Conservation (phyloP, 768 basidiomycete genomes). For the Amanita subjunquillea region DNA sequence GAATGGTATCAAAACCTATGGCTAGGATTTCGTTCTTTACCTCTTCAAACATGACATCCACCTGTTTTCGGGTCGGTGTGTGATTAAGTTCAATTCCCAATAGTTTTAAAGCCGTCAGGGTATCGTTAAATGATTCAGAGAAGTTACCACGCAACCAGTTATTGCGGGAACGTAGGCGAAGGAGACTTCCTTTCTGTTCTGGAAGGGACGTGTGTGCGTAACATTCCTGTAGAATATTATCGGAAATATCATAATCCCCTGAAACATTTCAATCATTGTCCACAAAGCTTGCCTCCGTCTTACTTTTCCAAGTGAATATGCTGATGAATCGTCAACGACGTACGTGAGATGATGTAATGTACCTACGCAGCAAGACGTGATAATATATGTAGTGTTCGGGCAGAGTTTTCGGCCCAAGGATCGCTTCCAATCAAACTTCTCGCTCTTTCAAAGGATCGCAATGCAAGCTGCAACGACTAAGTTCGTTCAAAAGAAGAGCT, state of each 20-base stretch:
- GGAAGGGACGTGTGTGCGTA: slow-evolving; percentile 33
- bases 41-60: slow-evolving; percentile 56
- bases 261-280: not conserved
- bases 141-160: slow-evolving; percentile 53
- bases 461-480: slow-evolving; percentile 35
- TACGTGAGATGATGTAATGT: not conserved
- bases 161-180: slow-evolving; percentile 54
- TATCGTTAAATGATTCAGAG: slow-evolving; percentile 45
- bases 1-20: slow-evolving; percentile 59
- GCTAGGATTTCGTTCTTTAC: slow-evolving; percentile 64
- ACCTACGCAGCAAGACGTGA: slow-evolving; percentile 55
- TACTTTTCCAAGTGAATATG: slow-evolving; percentile 58
- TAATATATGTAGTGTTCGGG: slow-evolving; percentile 40
- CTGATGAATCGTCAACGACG: slow-evolving; percentile 17
- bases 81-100: slow-evolving; percentile 54
- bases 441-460: slow-evolving; percentile 53
- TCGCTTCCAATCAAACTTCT: slow-evolving; percentile 40
- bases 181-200: slow-evolving; percentile 45
- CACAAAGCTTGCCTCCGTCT: not conserved
- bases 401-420: slow-evolving; percentile 40
- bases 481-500: not conserved
- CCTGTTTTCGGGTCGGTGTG: slow-evolving; percentile 40
- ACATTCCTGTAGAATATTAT: slow-evolving; percentile 45
- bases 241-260: slow-evolving; percentile 48
- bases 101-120: slow-evolving; percentile 44